Percentiles rank a stretch among this genome's conserved stretches.
These are phyloP conservation scores for Aspergillus sp. DNA, from an alignment of 2,329 filamentous ascomycete genomes.

Conservation along the genomic window DNA sequence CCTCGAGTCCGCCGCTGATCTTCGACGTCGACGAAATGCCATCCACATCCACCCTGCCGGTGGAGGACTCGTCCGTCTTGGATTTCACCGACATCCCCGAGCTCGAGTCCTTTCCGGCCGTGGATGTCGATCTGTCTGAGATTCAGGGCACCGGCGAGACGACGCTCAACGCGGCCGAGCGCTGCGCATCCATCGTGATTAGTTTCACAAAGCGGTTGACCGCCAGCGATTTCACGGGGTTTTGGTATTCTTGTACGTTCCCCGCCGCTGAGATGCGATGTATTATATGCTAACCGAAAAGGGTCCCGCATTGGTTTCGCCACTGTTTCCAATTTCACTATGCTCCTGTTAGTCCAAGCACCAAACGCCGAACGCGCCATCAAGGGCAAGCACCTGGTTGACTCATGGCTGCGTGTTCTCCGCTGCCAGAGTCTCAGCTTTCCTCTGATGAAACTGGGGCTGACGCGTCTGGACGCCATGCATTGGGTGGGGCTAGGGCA, in stretches of 20 bases:
- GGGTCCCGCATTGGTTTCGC: conserved; percentile 28
- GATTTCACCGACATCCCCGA: conserved; percentile 17
- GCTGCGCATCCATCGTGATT: conserved; percentile 23
- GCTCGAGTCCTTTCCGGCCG: conserved; percentile 17
- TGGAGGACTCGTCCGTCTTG: conserved; percentile 14
- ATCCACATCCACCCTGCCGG: conserved; percentile 5
- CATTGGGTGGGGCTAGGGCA: conserved; percentile 19
- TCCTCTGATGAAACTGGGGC: conserved; percentile 22
- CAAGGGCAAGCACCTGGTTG: conserved; percentile 20
- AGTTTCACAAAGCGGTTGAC: conserved; percentile 21
- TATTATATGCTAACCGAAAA: conserved; percentile 4
- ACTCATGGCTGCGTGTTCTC: conserved; percentile 22
- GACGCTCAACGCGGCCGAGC: conserved; percentile 22
- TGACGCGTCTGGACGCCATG: conserved; percentile 23
- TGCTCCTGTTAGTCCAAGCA: conserved; percentile 24
- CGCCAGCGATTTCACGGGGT: conserved; percentile 20
- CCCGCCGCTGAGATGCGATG: neutral
- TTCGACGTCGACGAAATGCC: conserved; percentile 21
- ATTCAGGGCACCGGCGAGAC: conserved; percentile 19
- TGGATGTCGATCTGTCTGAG: conserved; percentile 15
- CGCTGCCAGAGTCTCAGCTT: conserved; percentile 23
- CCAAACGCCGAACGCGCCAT: conserved; percentile 20
- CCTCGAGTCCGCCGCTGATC: conserved; percentile 19
- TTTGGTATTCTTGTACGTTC: conserved; percentile 28
- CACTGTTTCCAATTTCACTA: conserved; percentile 28